These are phyloP conservation scores for Populus hybrid DNA, from an alignment of 441 rosid species.

Conservation along the genomic window DNA sequence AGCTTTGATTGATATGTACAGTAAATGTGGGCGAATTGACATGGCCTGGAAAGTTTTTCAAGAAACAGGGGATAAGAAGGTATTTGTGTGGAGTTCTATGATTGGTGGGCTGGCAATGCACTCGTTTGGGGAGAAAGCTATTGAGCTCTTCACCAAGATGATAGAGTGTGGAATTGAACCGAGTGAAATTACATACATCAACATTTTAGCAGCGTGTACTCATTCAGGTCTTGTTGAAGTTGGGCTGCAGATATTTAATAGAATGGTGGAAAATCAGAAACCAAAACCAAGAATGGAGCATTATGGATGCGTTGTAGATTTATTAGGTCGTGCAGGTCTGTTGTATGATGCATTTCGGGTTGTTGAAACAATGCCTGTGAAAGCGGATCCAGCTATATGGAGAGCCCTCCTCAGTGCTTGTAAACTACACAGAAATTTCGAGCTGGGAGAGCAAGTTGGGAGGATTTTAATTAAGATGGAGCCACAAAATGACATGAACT, in stretches of 20 bases:
- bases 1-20: constrained; percentile 30
- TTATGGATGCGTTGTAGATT: constrained; percentile 62
- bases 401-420: constrained; percentile 64
- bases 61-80: constrained; percentile 20
- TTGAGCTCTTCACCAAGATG: constrained; percentile 45
- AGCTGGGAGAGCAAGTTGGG: constrained; percentile 40
- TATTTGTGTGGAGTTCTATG: constrained; percentile 26
- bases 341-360: constrained; percentile 50
- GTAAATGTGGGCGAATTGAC: constrained; percentile 24
- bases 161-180: constrained; percentile 48
- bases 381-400: constrained; percentile 55
- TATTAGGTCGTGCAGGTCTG: constrained; percentile 63
- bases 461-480: constrained; percentile 39
- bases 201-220: constrained; percentile 59
- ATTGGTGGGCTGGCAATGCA: constrained; percentile 28
- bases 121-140: constrained; percentile 38
- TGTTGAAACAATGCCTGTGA: constrained; percentile 41
- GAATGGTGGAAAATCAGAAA: constrained; percentile 41
- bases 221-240: constrained; percentile 60
- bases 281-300: constrained; percentile 49
- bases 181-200: constrained; percentile 59
- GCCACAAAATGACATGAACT: constrained; percentile 51
- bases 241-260: constrained; percentile 46
- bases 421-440: constrained; percentile 42
- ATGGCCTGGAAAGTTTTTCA: constrained; percentile 23